Conservation (phyloP, 768 basidiomycete genomes). For the Trametes maxima region DNA sequence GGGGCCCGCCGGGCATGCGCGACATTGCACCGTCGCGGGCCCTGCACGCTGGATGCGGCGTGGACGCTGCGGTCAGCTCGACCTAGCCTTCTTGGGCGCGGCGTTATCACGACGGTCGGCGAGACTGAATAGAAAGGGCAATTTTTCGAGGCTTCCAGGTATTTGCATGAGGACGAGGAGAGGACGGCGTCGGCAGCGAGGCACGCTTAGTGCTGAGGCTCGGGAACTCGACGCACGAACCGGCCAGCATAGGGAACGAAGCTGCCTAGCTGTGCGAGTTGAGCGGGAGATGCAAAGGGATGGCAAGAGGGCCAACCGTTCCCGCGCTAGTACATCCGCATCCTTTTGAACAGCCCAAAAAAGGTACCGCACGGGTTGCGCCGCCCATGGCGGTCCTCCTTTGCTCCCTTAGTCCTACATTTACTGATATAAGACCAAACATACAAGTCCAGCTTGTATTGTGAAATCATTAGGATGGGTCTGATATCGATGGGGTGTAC, state of each 20-base stretch:
- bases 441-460: not conserved
- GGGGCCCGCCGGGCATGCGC: not conserved
- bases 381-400: constrained; percentile 6
- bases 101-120: not conserved
- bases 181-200: no score
- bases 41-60: constrained; percentile 8
- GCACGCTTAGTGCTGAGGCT: no score
- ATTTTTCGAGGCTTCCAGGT: not conserved
- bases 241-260: no score
- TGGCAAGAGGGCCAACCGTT: not conserved
- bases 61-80: constrained; percentile 4
- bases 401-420: not conserved
- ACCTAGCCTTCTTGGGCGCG: constrained; percentile 5
- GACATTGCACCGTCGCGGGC: constrained; percentile 9
- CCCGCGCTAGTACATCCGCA: not conserved
- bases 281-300: not conserved
- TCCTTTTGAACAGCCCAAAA: not conserved
- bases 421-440: no score
- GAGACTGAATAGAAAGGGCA: not conserved
- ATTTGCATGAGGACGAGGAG: not conserved
- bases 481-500: no score
- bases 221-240: no score
- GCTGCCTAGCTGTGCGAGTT: not conserved
- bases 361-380: constrained; percentile 10
- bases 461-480: no score